Percentiles rank a stretch among this genome's conserved stretches.
These are phyloP conservation scores for Recurvomyces mirabilis DNA, from an alignment of 495 filamentous ascomycete species.

Conservation along the genomic window DNA sequence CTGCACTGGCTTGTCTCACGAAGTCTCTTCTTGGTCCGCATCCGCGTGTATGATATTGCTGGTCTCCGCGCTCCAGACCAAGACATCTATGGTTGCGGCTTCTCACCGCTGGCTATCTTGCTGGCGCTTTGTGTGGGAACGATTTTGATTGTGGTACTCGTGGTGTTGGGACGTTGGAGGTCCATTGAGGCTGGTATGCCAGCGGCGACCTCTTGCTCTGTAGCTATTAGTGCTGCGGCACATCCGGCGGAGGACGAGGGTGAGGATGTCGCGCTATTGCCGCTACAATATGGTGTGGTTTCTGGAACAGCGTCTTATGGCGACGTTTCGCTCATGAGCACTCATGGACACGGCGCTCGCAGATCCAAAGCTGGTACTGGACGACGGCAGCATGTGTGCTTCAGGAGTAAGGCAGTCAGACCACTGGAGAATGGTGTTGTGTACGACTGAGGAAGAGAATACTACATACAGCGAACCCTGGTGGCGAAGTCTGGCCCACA, in stretches of 20 bases:
- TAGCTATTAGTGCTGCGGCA: background rate
- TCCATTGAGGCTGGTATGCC: background rate
- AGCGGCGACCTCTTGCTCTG: background rate
- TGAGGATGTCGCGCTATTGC: background rate
- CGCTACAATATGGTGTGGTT: background rate
- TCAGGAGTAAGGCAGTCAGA: background rate
- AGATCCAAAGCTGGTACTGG: background rate
- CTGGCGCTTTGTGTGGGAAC: background rate
- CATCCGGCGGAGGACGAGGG: background rate
- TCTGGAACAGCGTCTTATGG: background rate
- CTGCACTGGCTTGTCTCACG: slow-evolving; percentile 21
- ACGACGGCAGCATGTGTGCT: background rate
- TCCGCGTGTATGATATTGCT: background rate
- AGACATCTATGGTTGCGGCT: background rate
- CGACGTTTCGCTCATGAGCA: background rate
- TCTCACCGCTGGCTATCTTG: background rate
- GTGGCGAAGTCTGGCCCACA: too few relatives aligned
- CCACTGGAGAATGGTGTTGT: background rate
- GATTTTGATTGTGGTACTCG: background rate
- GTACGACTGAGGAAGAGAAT: background rate
- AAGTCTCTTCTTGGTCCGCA: slow-evolving; percentile 10
- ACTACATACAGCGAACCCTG: too few relatives aligned
- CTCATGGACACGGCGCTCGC: background rate
- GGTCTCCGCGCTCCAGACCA: background rate
- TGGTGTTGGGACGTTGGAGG: background rate